Evolutionary conservation across 1,284 basidiomycete species (phyloP).

Genomic region (Tausonia pullulans): DNA sequence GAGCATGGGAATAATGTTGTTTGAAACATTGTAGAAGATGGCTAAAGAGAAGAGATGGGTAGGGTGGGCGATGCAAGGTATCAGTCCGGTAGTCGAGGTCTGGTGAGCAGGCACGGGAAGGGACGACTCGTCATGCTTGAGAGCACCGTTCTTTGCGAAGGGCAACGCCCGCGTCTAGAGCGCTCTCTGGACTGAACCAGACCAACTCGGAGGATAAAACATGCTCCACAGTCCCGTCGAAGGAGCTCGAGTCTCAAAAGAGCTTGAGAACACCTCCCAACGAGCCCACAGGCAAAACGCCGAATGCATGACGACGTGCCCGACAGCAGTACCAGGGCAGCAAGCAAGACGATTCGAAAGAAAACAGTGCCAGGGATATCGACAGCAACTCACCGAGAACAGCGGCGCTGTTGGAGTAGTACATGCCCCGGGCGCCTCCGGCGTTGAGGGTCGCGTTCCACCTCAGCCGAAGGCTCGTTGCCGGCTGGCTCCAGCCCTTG

Average conservation of each 20-base stretch:
- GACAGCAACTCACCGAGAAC: slow-evolving; percentile 59
- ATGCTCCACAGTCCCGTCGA: too few relatives aligned
- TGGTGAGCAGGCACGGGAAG: too few relatives aligned
- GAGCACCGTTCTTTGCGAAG: too few relatives aligned
- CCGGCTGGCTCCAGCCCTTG: neutral
- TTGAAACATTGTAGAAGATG: slow-evolving; percentile 90
- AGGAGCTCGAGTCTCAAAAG: too few relatives aligned
- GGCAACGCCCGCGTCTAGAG: too few relatives aligned
- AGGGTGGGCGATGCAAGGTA: neutral
- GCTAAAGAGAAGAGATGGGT: slow-evolving; percentile 42
- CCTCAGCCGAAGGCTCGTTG: slow-evolving; percentile 43
- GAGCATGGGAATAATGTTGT: slow-evolving; percentile 79
- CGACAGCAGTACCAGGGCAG: neutral
- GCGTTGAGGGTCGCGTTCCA: slow-evolving; percentile 96
- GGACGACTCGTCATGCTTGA: too few relatives aligned
- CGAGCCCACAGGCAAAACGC: too few relatives aligned
- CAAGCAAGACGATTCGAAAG: slow-evolving; percentile 5
- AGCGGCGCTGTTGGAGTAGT: slow-evolving; percentile 97
- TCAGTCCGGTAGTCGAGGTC: neutral
- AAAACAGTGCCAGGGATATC: neutral
- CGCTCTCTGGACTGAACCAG: too few relatives aligned
- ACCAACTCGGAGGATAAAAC: neutral
- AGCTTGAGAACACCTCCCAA: too few relatives aligned
- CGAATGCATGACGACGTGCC: too few relatives aligned
- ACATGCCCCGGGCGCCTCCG: slow-evolving; percentile 89